These are phyloP conservation scores for Heterobasidion occidentale DNA, from an alignment of 1,284 basidiomycete genomes.

Conservation along the genomic window DNA sequence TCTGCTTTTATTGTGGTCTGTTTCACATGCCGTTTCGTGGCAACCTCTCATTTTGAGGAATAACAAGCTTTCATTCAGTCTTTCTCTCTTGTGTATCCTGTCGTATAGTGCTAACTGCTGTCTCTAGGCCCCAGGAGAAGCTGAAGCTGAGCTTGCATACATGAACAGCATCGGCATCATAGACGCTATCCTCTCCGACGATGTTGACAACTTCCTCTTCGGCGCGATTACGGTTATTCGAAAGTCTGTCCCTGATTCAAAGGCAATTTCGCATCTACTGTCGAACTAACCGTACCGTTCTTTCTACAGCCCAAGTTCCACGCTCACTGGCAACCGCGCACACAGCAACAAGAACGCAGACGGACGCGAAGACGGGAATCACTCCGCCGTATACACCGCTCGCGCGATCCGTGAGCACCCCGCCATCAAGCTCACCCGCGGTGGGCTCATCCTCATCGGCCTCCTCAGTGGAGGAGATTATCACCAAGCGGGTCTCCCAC, in stretches of 20 bases:
- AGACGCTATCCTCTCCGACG: slow-evolving; percentile 89
- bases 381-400: slow-evolving; percentile 59
- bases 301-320: slow-evolving; percentile 56
- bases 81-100: no score
- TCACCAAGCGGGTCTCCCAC: slow-evolving; percentile 54
- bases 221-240: slow-evolving; percentile 79
- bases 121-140: slow-evolving; percentile 82
- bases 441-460: slow-evolving; percentile 81
- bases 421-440: slow-evolving; percentile 55
- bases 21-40: no score
- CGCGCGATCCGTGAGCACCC: slow-evolving; percentile 42
- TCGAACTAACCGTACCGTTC: neutral
- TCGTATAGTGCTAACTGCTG: no score
- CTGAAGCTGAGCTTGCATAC: slow-evolving; percentile 92
- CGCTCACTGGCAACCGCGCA: slow-evolving; percentile 58
- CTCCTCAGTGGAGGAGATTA: slow-evolving; percentile 91
- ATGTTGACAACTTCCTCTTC: slow-evolving; percentile 89
- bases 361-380: slow-evolving; percentile 68
- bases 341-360: slow-evolving; percentile 54
- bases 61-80: no score
- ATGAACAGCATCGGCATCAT: slow-evolving; percentile 77
- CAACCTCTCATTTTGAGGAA: no score
- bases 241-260: slow-evolving; percentile 34
- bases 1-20: no score
- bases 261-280: slow-evolving; percentile 20